These are phyloP conservation scores for Scheffersomyces segobiensis DNA, from an alignment of 1,139 yeast species.

Conservation along the genomic window DNA sequence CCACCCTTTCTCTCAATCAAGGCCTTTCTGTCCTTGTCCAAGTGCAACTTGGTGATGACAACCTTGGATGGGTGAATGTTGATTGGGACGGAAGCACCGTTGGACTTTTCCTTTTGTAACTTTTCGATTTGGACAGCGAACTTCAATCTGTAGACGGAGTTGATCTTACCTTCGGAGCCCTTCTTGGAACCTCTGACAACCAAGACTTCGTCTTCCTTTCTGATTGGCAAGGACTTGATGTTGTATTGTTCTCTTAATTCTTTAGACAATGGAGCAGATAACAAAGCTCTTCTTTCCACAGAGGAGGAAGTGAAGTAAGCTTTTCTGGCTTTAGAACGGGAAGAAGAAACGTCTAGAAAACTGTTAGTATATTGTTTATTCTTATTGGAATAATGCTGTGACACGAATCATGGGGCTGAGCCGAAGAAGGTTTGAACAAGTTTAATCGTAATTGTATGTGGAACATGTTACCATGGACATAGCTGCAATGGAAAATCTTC, in stretches of 20 bases:
- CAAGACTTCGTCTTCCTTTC: conserved; percentile 95
- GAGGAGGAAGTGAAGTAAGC: conserved; percentile 99
- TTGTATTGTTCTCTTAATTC: conserved; percentile 98
- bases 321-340: conserved; percentile 99
- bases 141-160: conserved; percentile 99
- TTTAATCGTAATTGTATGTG: neutral
- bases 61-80: conserved; percentile 99
- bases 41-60: conserved; percentile 96
- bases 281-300: conserved; percentile 88
- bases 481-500: no score
- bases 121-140: conserved; percentile 96
- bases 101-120: conserved; percentile 96
- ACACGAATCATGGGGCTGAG: neutral
- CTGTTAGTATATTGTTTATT: conserved; percentile 28
- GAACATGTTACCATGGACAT: neutral
- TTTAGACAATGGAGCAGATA: conserved; percentile 99
- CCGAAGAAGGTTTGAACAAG: neutral
- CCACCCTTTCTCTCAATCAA: conserved; percentile 95
- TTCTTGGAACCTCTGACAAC: conserved; percentile 99
- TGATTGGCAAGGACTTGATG: conserved; percentile 94
- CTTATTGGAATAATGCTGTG: neutral
- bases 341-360: conserved; percentile 88
- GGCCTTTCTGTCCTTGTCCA: conserved; percentile 99
- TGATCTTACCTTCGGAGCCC: conserved; percentile 99
- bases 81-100: conserved; percentile 97